Evolutionary conservation across 2,329 filamentous ascomycete genomes (phyloP), one percentile per base, ranked within the genome.

Genomic region (Blastomyces parvus): DNA sequence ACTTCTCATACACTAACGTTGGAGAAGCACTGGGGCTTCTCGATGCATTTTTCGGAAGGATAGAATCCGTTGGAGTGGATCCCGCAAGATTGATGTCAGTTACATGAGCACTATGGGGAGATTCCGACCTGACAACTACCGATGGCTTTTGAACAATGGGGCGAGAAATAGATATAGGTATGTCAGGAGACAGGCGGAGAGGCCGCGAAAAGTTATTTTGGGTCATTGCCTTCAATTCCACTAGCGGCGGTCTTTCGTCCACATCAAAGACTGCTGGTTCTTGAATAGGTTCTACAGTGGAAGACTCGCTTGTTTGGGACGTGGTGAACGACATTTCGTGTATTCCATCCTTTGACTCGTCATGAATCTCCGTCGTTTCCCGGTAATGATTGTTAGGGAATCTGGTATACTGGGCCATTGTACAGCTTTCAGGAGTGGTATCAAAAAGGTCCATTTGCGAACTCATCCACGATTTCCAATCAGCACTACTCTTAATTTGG

Each of bases 331-430:
- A 22, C 25, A 8, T 55, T 30, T 40, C 50, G 9, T 33, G 33
- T 11, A 48, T 58, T 38, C n/a, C 17, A 25, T 66, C 61, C 9
- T 60, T 61, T 9, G 36, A 52, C 19, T 66, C 66, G 36, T 62
- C 66, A 46, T 69, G 44, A 30, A 71, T 68, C 61, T 74, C 69
- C 17, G 74, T 69, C 53, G 67, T 62, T 63, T 75, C 74, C 61
- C 72, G 68, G 56, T 66, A 70, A 62, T 74, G 72, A 17, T 61
- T 56, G 44, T 63, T 70, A 60, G 61, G 62, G 55, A 19, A 13
- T 27, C 60, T 56, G 19, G 33, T 1, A 40, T 62, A 46, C 33
- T 40, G 36, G 25, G 58, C 40, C 25, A 57, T 59, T 40, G 58
- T 27, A 46, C 58, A 27, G 11, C 56, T 62, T 7, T 58, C 56